Evolutionary conservation across 2,329 filamentous ascomycete genomes (phyloP).

Genomic region (Fusarium albidum): DNA sequence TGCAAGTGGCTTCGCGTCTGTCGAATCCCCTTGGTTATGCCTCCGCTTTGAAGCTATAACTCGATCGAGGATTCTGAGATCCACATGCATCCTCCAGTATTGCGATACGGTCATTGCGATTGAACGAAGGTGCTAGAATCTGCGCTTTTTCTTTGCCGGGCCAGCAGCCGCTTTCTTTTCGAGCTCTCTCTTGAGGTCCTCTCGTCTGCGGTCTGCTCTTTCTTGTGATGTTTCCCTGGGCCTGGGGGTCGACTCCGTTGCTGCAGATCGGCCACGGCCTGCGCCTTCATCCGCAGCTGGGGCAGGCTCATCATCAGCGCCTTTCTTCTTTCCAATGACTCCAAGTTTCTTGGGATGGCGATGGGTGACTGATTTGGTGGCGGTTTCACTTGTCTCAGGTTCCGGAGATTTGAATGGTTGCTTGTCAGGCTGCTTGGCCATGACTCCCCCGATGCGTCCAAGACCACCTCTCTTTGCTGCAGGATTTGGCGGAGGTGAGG

Average conservation of each 20-base stretch:
- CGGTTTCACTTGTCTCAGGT: conserved; percentile 11
- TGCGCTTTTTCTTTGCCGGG: conserved; percentile 64
- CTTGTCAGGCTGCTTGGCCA: conserved; percentile 28
- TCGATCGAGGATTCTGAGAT: not conserved
- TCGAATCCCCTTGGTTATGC: not conserved
- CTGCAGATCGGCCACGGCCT: conserved; percentile 31
- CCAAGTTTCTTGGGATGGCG: conserved; percentile 43
- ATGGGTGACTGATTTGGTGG: conserved; percentile 10
- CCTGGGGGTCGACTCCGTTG: conserved; percentile 39
- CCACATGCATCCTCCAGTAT: not conserved
- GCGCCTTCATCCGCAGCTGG: conserved; percentile 25
- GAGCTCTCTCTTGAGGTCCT: conserved; percentile 60
- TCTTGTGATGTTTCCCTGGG: conserved; percentile 55
- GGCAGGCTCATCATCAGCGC: conserved; percentile 6
- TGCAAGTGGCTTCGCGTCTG: not conserved
- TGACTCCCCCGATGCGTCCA: conserved; percentile 52
- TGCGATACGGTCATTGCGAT: not conserved
- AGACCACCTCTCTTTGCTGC: conserved; percentile 44
- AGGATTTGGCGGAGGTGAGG: conserved; percentile 36
- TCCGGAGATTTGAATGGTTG: conserved; percentile 9
- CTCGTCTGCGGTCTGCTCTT: conserved; percentile 57
- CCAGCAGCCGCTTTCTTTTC: conserved; percentile 58
- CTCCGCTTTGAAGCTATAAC: not conserved
- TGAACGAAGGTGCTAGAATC: conserved; percentile 49
- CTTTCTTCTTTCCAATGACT: conserved; percentile 45